Evolutionary conservation across 75 land plant genomes (phyloP).

Genomic region (Cryptomeria japonica): DNA sequence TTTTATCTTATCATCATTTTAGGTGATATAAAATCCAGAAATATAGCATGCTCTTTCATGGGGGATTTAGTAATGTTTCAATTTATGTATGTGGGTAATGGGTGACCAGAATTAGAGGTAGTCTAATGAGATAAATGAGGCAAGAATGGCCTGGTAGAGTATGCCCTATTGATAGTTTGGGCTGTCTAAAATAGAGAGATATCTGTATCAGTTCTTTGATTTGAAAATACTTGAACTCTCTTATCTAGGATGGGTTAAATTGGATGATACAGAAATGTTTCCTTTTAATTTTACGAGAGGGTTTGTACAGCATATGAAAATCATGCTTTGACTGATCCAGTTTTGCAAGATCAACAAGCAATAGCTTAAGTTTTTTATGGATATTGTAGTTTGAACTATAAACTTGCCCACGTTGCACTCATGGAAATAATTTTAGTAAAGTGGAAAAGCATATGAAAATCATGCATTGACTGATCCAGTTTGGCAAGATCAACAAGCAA

Average conservation of each 20-base stretch:
- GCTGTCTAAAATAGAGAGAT: neutral
- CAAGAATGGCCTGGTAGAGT: neutral
- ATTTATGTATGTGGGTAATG: neutral
- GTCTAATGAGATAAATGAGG: neutral
- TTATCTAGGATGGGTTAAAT: neutral
- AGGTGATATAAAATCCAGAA: neutral
- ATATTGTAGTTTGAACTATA: neutral
- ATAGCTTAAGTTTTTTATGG: neutral
- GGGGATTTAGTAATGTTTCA: neutral
- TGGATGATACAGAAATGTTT: neutral
- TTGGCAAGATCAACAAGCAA: neutral
- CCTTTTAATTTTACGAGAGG: neutral
- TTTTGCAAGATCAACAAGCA: neutral
- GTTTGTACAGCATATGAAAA: neutral
- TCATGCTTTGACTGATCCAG: neutral
- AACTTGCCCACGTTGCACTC: neutral
- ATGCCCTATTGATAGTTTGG: neutral
- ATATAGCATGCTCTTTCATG: neutral
- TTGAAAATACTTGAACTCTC: neutral
- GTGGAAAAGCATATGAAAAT: neutral
- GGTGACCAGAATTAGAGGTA: neutral
- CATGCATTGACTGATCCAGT: neutral
- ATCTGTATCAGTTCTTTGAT: neutral
- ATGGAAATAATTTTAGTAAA: too few species aligned
- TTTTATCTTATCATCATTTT: neutral